phyloP scores from a whole-genome alignment of 306 rosid species.

The Medicago arabica region DNA sequence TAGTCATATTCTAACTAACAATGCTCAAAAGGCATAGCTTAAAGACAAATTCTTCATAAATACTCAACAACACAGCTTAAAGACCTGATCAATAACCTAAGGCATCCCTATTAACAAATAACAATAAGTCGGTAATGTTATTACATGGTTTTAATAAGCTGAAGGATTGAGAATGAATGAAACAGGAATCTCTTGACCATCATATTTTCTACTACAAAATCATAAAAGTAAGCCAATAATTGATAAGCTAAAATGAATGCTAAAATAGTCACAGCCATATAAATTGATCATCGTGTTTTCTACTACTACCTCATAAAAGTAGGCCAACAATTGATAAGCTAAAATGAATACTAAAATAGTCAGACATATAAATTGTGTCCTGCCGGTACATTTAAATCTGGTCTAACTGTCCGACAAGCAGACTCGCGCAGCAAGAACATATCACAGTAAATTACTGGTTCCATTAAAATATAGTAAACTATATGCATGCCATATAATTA shows the following conservation, averaged over 20 bases:
- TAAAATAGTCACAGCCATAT: not conserved
- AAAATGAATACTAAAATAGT: slow-evolving; percentile 10
- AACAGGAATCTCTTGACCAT: slow-evolving; percentile 9
- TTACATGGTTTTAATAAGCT: not conserved
- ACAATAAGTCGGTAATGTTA: not conserved
- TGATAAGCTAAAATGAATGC: slow-evolving; percentile 22
- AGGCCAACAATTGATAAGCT: slow-evolving; percentile 24
- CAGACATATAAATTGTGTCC: not conserved
- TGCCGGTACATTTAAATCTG: not conserved
- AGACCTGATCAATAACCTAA: not conserved
- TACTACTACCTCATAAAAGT: not conserved
- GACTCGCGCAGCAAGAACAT: slow-evolving; percentile 7
- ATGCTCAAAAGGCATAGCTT: not conserved
- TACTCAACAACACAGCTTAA: not conserved
- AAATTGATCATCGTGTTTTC: not conserved
- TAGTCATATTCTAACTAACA: not conserved
- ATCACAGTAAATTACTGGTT: not conserved
- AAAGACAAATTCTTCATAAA: not conserved
- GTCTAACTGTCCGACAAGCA: not conserved
- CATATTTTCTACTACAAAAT: not conserved
- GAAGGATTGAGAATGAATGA: not conserved
- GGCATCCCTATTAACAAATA: not conserved
- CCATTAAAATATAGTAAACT: slow-evolving; percentile 17
- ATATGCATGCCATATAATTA: not conserved
- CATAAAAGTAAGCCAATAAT: slow-evolving; percentile 9